A percentile compares a stretch with the other conserved stretches of the same genome.
Evolutionary conservation across 306 rosid genomes (phyloP).

Genomic region (Vicia faba): DNA sequence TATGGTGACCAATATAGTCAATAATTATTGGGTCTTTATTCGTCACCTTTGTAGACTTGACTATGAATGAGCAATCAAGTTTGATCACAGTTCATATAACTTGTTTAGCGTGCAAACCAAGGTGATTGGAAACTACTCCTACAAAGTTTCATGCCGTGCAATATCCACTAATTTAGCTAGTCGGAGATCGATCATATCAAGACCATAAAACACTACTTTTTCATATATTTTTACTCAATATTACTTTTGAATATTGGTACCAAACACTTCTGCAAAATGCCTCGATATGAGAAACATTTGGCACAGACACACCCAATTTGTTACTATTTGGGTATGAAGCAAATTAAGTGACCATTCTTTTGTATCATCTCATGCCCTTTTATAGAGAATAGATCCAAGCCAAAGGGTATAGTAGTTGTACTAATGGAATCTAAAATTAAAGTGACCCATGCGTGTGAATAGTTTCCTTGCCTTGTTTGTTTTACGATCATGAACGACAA

Average conservation of each 20-base stretch:
- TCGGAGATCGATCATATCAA: slow-evolving; percentile 2
- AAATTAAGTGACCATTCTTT: slow-evolving; percentile 21
- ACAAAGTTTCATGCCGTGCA: slow-evolving; percentile 9
- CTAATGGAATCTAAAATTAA: slow-evolving; percentile 29
- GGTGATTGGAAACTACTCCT: slow-evolving; percentile 6
- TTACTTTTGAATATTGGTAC: slow-evolving; percentile 7
- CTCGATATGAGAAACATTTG: slow-evolving; percentile 42
- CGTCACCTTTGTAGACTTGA: slow-evolving; percentile 33
- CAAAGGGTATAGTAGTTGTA: slow-evolving; percentile 6
- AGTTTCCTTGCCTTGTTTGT: slow-evolving; percentile 33
- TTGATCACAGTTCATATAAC: slow-evolving; percentile 32
- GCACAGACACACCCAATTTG: slow-evolving; percentile 22
- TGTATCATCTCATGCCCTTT: slow-evolving; percentile 39
- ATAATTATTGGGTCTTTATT: slow-evolving; percentile 11
- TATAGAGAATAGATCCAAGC: not conserved
- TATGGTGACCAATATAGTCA: not conserved
- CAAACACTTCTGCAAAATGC: slow-evolving; percentile 36
- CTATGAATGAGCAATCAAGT: slow-evolving; percentile 40
- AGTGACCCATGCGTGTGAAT: slow-evolving; percentile 30
- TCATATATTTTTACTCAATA: not conserved
- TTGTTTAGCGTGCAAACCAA: slow-evolving; percentile 51
- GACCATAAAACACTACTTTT: slow-evolving; percentile 12
- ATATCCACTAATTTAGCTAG: slow-evolving; percentile 8
- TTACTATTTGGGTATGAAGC: slow-evolving; percentile 31
- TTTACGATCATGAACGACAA: slow-evolving; percentile 30